phyloP scores from a whole-genome alignment of 768 basidiomycete species.

The Lepiota venenata region DNA sequence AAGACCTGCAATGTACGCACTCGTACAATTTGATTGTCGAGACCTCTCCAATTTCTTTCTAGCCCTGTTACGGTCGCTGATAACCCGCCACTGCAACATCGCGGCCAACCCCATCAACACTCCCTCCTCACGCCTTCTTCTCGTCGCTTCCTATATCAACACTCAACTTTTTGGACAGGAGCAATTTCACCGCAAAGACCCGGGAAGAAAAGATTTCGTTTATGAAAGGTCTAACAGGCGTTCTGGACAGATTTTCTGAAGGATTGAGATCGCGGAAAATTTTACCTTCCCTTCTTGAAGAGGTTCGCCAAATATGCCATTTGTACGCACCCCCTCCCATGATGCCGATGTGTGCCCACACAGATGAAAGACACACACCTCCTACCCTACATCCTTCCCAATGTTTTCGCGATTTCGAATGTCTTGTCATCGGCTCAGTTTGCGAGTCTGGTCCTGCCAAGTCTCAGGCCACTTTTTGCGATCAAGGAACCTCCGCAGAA shows the following conservation, averaged over 20 bases:
- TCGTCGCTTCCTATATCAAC: constrained; percentile 95
- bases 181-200: constrained; percentile 92
- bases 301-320: constrained; percentile 48
- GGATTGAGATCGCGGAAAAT: constrained; percentile 86
- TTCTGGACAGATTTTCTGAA: constrained; percentile 84
- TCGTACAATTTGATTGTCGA: background rate
- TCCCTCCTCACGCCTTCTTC: constrained; percentile 89
- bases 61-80: constrained; percentile 78
- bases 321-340: background rate
- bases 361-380: constrained; percentile 94
- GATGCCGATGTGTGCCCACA: constrained; percentile 5
- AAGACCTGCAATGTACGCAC: constrained; percentile 66
- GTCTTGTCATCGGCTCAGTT: constrained; percentile 80
- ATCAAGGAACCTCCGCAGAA: constrained; percentile 97
- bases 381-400: constrained; percentile 92
- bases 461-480: constrained; percentile 84
- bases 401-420: constrained; percentile 87
- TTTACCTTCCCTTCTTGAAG: constrained; percentile 88
- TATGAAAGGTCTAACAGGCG: constrained; percentile 83
- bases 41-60: constrained; percentile 9
- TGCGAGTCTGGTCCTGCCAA: constrained; percentile 75
- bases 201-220: constrained; percentile 96
- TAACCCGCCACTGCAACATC: constrained; percentile 74
- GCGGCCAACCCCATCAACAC: constrained; percentile 73
- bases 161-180: constrained; percentile 92